These are phyloP conservation scores for Kappamyces sp. DNA, from an alignment of 192 early-diverging fungal genomes.

Conservation along the genomic window DNA sequence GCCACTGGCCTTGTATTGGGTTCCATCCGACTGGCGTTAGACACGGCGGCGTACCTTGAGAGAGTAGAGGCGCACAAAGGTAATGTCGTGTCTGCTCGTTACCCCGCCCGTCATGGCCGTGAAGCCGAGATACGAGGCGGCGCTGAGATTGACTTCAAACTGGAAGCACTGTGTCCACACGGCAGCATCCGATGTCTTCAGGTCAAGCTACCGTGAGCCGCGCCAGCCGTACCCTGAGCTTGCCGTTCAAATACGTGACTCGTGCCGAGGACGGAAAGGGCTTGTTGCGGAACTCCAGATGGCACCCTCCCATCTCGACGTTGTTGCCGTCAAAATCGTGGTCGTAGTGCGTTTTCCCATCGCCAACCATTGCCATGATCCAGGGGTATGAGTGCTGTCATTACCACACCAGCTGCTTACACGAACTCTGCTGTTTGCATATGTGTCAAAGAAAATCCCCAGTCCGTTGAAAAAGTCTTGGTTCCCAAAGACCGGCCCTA, in stretches of 20 bases:
- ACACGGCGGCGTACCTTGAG: neutral
- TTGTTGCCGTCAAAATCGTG: conserved; percentile 74
- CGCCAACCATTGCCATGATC: conserved; percentile 90
- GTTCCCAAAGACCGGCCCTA: conserved; percentile 86
- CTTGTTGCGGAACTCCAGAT: conserved; percentile 70
- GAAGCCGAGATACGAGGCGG: conserved; percentile 82
- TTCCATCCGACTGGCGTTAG: neutral
- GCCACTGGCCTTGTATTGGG: neutral
- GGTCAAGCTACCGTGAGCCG: conserved; percentile 33
- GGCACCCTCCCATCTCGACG: conserved; percentile 48
- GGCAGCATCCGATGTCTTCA: conserved; percentile 53
- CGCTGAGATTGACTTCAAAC: conserved; percentile 66
- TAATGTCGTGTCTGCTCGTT: conserved; percentile 46
- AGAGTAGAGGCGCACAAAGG: neutral
- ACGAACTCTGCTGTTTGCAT: conserved; percentile 69
- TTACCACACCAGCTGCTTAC: conserved; percentile 16
- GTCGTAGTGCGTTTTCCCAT: conserved; percentile 84
- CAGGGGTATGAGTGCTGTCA: conserved; percentile 69
- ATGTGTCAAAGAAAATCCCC: conserved; percentile 96
- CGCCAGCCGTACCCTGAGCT: conserved; percentile 30
- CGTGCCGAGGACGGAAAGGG: conserved; percentile 54
- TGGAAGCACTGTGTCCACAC: conserved; percentile 83
- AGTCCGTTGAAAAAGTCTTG: conserved; percentile 83
- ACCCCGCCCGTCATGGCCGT: conserved; percentile 89
- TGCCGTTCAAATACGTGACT: conserved; percentile 69